phyloP scores from a whole-genome alignment of 306 rosid species.

The Cicer judaicum region DNA sequence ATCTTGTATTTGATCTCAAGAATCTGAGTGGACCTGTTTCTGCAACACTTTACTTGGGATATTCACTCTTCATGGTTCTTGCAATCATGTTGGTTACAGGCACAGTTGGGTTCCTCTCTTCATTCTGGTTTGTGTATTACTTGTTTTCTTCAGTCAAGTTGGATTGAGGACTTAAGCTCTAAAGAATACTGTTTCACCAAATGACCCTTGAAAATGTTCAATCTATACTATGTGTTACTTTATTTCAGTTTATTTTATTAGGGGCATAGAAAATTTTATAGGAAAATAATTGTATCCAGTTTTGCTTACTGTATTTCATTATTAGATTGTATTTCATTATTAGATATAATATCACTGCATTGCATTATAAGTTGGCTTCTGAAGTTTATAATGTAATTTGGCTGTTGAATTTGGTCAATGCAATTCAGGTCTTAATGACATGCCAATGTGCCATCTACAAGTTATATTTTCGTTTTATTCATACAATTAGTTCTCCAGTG shows the following conservation, averaged over 20 bases:
- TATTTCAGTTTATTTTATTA: conserved; percentile 48
- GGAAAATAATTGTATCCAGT: conserved; percentile 53
- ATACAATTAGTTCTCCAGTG: background rate
- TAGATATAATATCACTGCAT: conserved; percentile 51
- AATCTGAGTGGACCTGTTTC: conserved; percentile 94
- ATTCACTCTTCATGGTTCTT: conserved; percentile 88
- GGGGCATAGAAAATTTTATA: conserved; percentile 52
- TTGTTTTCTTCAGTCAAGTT: conserved; percentile 92
- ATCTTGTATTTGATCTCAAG: conserved; percentile 86
- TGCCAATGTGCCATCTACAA: conserved; percentile 9
- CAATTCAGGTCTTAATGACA: conserved; percentile 19
- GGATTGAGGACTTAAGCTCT: conserved; percentile 63
- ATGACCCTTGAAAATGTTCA: conserved; percentile 47
- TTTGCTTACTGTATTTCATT: conserved; percentile 53
- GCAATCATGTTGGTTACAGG: conserved; percentile 95
- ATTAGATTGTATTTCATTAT: too few species aligned
- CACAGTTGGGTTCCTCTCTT: conserved; percentile 93
- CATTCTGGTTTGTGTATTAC: conserved; percentile 97
- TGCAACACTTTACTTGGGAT: conserved; percentile 91
- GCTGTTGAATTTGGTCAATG: conserved; percentile 41
- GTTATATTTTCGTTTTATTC: conserved; percentile 23
- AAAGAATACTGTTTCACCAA: conserved; percentile 43
- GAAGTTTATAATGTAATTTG: conserved; percentile 40
- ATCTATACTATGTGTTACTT: conserved; percentile 47
- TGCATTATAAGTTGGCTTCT: conserved; percentile 32